Conservation (phyloP, 768 basidiomycete genomes). For the Suillus americanus region DNA sequence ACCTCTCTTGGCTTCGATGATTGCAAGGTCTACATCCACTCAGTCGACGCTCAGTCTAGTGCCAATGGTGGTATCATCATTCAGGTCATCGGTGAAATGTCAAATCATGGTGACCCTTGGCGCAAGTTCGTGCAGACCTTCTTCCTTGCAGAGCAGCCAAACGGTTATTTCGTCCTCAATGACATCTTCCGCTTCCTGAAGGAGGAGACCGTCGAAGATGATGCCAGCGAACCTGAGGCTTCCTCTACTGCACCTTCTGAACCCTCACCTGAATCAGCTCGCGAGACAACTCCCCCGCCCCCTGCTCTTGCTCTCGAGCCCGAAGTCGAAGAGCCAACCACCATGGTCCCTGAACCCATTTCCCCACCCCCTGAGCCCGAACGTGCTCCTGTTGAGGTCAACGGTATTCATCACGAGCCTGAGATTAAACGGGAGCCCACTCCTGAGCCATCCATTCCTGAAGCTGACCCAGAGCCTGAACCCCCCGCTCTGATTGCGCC, state of each 20-base stretch:
- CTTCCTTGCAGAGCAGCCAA: conserved; percentile 98
- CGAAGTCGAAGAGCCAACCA: conserved; percentile 21
- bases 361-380: conserved; percentile 38
- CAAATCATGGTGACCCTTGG: conserved; percentile 89
- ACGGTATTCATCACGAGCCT: conserved; percentile 39
- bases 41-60: conserved; percentile 95
- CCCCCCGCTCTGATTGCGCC: conserved; percentile 26
- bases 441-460: conserved; percentile 23
- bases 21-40: conserved; percentile 99
- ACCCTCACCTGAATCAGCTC: conserved; percentile 30
- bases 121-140: conserved; percentile 99
- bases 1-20: conserved; percentile 91
- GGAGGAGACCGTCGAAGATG: conserved; percentile 89
- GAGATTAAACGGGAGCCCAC: conserved; percentile 30
- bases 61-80: conserved; percentile 96
- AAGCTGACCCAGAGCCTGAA: conserved; percentile 25
- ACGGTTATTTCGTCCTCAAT: conserved; percentile 99
- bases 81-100: conserved; percentile 99
- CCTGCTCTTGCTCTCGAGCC: conserved; percentile 33
- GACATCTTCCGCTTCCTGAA: conserved; percentile 99
- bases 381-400: conserved; percentile 39
- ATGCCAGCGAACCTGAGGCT: conserved; percentile 49
- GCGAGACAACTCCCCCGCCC: conserved; percentile 35
- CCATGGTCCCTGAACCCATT: conserved; percentile 34
- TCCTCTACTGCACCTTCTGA: conserved; percentile 33